These are phyloP conservation scores for Phytophthora aleatoria DNA, from an alignment of 352 stramenopile genomes.

Conservation along the genomic window DNA sequence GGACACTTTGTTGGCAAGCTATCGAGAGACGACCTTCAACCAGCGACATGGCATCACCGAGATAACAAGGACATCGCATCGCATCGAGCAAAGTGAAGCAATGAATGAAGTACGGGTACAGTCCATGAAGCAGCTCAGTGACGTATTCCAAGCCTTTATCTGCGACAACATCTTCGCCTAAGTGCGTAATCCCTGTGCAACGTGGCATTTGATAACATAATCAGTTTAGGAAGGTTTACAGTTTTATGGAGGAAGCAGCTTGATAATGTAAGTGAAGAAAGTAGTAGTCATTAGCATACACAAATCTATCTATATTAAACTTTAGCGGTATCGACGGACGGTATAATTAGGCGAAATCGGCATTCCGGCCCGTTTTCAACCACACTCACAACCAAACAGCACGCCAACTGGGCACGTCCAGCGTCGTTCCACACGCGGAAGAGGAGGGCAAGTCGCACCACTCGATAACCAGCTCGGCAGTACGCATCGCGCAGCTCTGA, in stretches of 20 bases:
- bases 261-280: too few relatives aligned
- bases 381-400: slow-evolving; percentile 36
- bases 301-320: neutral
- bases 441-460: slow-evolving; percentile 22
- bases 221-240: neutral
- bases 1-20: neutral
- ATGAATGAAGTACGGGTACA: neutral
- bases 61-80: slow-evolving; percentile 1
- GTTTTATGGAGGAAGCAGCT: neutral
- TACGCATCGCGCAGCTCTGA: slow-evolving; percentile 10
- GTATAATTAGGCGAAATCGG: slow-evolving; percentile 18
- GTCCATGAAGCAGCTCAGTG: neutral
- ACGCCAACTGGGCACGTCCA: slow-evolving; percentile 25
- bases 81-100: slow-evolving; percentile 12
- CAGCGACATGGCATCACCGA: slow-evolving; percentile 18
- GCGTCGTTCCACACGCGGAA: slow-evolving; percentile 30
- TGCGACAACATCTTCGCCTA: slow-evolving; percentile 11
- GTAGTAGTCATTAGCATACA: neutral
- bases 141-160: slow-evolving; percentile 1
- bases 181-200: slow-evolving; percentile 20
- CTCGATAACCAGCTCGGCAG: slow-evolving; percentile 20
- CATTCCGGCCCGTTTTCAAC: neutral
- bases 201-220: neutral
- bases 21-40: slow-evolving; percentile 8
- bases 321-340: neutral